Evolutionary conservation across 2,329 filamentous ascomycete genomes (phyloP), one percentile per base, ranked within the genome.

Genomic region (Pleurostoma richardsiae): DNA sequence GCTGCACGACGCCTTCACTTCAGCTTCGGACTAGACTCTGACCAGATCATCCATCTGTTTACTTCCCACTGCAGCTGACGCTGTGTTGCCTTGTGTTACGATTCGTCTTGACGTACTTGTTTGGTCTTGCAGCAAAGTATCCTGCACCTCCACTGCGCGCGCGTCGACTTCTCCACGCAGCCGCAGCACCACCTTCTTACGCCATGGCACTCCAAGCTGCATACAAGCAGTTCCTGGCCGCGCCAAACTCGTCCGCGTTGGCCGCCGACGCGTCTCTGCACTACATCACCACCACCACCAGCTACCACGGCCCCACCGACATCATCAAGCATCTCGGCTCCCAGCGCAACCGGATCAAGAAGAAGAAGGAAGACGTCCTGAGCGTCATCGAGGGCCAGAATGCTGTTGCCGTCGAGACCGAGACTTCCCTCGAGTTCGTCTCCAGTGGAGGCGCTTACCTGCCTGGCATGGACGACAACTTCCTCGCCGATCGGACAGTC

Each of bases 391-490:
- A 96, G 63, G 83, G 83, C 51, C 65, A 75, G 47, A 78, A 82
- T 65, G 80, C 82, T 40, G 69, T 95, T 54, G 87, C 83, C 47
- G 62, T 88, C 49, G 91, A 97, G 67, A 75, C 90, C 42, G 86
- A 95, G 60, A 94, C 89, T 28, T 83, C 82, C 2, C 69, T 97
- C 42, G 86, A 95, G 62, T 96, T 99, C 65, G 64, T 84, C 47
- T 82, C 77, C 52, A 84, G 86, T 53, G 94, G 92, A 54, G 92
- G 90, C 53, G 79, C 85, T 53, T 97, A 94, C 70, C 79, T 97
- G 47, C 92, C 92, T 4, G 83, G 83, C 42, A 75, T 99, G 42
- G 92, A 97, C 60, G 90, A 96, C 73, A 96, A 96, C 72, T 96
- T 97, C 66, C 71, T 99, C 49, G 75, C 88, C 47, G 90, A 96